A percentile compares a stretch with the other conserved stretches of the same genome.
These are phyloP conservation scores for Pseudogymnoascus sp. DNA, from an alignment of 2,329 filamentous ascomycete genomes.

Conservation along the genomic window DNA sequence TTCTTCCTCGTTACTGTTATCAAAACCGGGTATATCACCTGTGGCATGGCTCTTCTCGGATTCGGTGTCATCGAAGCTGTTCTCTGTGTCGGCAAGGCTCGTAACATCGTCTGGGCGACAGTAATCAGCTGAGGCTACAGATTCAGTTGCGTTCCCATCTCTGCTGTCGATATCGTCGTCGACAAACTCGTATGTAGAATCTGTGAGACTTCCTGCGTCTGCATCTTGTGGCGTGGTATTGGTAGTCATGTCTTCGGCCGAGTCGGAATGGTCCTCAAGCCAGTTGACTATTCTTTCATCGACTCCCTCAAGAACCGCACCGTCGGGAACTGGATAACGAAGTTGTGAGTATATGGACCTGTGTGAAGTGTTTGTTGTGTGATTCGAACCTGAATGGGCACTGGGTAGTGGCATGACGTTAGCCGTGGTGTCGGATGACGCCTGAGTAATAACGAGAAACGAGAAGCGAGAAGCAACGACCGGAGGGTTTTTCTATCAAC, in stretches of 20 bases:
- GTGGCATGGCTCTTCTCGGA: constrained; percentile 20
- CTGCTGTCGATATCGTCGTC: constrained; percentile 28
- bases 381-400: constrained; percentile 14
- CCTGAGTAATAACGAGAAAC: neutral
- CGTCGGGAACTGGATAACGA: constrained; percentile 17
- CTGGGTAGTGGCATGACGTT: constrained; percentile 26
- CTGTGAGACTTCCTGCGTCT: constrained; percentile 25
- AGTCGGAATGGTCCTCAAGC: constrained; percentile 21
- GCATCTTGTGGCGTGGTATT: constrained; percentile 19
- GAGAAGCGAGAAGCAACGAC: neutral
- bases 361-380: constrained; percentile 11
- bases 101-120: constrained; percentile 27
- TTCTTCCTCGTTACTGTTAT: constrained; percentile 20
- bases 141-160: constrained; percentile 28
- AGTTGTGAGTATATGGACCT: constrained; percentile 13
- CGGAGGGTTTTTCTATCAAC: neutral
- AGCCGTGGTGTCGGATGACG: constrained; percentile 18
- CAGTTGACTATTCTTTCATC: constrained; percentile 23
- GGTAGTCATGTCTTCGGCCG: constrained; percentile 18
- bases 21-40: constrained; percentile 17
- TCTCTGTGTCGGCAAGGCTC: constrained; percentile 29
- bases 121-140: constrained; percentile 28
- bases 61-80: constrained; percentile 26
- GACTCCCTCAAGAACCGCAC: constrained; percentile 10
- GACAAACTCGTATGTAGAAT: constrained; percentile 29